These are phyloP conservation scores for Guillardia theta DNA, from an alignment of 78 protist species.

Conservation along the genomic window DNA sequence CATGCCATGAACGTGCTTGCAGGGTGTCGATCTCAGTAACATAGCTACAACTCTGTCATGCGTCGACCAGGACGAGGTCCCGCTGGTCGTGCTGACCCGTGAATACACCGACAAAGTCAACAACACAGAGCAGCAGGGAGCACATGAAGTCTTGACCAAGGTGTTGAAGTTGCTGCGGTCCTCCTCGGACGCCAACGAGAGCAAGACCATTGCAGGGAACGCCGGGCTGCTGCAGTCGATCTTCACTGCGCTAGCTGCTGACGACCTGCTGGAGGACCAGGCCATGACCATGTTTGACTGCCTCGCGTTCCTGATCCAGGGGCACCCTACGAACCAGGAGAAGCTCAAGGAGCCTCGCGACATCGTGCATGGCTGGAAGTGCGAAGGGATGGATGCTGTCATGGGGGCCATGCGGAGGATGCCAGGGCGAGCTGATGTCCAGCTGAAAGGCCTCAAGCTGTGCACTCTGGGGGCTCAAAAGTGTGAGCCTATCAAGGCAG, in stretches of 20 bases:
- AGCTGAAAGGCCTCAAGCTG: background rate
- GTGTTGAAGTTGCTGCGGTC: background rate
- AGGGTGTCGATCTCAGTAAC: conserved; percentile 39
- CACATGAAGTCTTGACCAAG: background rate
- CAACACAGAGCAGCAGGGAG: background rate
- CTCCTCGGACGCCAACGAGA: background rate
- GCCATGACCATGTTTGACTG: background rate
- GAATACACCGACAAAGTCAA: background rate
- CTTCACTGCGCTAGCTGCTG: background rate
- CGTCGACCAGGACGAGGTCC: background rate
- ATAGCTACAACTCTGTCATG: background rate
- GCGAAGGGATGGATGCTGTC: no score
- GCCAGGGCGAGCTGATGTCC: background rate
- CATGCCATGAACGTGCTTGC: background rate
- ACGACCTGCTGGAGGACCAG: background rate
- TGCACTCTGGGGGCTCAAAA: background rate
- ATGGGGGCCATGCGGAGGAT: conserved; percentile 24
- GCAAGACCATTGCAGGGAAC: background rate
- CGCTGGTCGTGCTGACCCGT: background rate
- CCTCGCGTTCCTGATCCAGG: background rate
- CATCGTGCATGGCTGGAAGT: background rate
- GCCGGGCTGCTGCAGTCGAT: background rate
- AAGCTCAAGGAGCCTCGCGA: background rate
- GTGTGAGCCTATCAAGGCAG: background rate
- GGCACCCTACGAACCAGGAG: background rate